phyloP scores from a whole-genome alignment of 345 rosid species.

The Rhodamnia argentea region DNA sequence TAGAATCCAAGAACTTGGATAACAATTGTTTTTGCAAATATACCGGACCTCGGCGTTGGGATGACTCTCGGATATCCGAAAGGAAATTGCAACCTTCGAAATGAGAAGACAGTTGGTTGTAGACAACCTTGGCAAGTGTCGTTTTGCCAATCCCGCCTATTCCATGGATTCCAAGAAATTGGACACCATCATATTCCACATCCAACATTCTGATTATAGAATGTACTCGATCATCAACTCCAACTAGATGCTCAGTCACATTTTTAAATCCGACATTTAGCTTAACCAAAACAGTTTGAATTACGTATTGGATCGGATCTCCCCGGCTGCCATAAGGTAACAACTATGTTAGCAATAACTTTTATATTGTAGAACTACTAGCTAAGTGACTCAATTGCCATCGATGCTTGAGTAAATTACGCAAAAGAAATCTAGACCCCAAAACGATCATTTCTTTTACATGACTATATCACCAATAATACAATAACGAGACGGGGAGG shows the following conservation, averaged over 20 bases:
- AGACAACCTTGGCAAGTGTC: not conserved
- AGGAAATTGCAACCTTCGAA: fast-evolving
- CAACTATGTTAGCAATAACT: too few relatives aligned
- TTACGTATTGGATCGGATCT: too few relatives aligned
- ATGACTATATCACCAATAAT: not conserved
- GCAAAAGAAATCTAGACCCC: not conserved
- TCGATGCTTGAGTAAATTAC: not conserved
- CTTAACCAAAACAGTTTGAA: too few relatives aligned
- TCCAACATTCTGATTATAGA: not conserved
- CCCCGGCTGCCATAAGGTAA: too few relatives aligned
- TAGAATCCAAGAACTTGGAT: not conserved
- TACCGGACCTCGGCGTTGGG: fast-evolving
- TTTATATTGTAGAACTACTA: too few relatives aligned
- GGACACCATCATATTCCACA: fast-evolving
- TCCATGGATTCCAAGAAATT: not conserved
- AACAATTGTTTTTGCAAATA: not conserved
- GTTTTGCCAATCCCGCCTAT: not conserved
- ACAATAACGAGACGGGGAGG: too few relatives aligned
- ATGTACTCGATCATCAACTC: too few relatives aligned
- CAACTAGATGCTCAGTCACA: too few relatives aligned
- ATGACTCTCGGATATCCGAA: fast-evolving
- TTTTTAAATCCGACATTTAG: too few relatives aligned
- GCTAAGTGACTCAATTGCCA: too few relatives aligned
- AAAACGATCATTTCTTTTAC: not conserved
- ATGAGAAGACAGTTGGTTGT: not conserved